phyloP scores from a whole-genome alignment of 2,329 filamentous ascomycete species.

The Cladosporium velox region DNA sequence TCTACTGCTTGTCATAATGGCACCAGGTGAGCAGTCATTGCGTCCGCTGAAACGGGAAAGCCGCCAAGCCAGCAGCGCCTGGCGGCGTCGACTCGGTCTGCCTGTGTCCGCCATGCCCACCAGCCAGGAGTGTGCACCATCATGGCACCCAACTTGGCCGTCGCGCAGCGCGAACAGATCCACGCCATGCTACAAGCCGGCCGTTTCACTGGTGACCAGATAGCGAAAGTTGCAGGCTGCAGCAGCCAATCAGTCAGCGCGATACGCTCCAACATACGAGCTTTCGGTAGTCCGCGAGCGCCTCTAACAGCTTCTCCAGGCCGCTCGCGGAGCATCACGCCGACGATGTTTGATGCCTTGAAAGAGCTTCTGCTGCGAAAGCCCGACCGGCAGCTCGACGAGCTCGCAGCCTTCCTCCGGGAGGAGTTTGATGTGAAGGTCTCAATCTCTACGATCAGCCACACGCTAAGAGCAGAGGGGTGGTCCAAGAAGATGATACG shows the following conservation, averaged over 20 bases:
- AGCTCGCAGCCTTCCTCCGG: not conserved
- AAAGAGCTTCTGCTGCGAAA: not conserved
- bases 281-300: not conserved
- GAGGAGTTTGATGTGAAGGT: not conserved
- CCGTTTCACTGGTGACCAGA: not conserved
- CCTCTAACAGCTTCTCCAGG: not conserved
- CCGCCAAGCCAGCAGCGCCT: not conserved
- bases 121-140: not conserved
- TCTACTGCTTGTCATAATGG: not conserved
- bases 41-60: too few relatives aligned
- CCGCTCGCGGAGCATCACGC: not conserved
- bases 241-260: not conserved
- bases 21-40: not conserved
- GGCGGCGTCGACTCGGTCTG: too few relatives aligned
- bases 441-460: not conserved
- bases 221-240: not conserved
- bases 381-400: conserved; percentile 2
- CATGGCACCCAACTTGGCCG: not conserved
- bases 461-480: not conserved
- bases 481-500: conserved; percentile 3
- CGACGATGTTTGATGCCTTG: not conserved
- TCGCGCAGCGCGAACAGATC: conserved; percentile 2
- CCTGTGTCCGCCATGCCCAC: too few relatives aligned
- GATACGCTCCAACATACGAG: not conserved
- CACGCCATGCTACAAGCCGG: not conserved